These are phyloP conservation scores for Hortiboletus campestris DNA, from an alignment of 768 basidiomycete species.

Conservation along the genomic window DNA sequence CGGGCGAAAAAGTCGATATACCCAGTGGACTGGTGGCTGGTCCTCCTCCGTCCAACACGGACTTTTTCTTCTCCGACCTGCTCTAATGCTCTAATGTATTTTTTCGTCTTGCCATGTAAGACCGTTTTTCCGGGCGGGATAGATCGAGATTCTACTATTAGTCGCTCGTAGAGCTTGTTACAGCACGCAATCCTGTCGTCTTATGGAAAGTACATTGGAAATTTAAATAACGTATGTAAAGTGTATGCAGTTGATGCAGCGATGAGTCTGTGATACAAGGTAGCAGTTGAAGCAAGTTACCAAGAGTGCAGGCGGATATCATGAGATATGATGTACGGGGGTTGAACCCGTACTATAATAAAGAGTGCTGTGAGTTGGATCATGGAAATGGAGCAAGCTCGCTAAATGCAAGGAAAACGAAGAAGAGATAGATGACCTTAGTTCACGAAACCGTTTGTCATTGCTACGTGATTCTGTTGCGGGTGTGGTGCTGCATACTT, in stretches of 20 bases:
- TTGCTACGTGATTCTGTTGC: conserved; percentile 29
- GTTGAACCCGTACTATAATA: conserved; percentile 76
- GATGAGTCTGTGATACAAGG: conserved; percentile 21
- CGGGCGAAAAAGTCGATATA: conserved; percentile 87
- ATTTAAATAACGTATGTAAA: conserved; percentile 4
- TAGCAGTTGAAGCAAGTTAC: conserved; percentile 28
- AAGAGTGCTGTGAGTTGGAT: conserved; percentile 31
- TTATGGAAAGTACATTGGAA: conserved; percentile 17
- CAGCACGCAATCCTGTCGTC: conserved; percentile 16
- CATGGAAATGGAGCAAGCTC: conserved; percentile 7
- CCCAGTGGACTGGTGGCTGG: conserved; percentile 78
- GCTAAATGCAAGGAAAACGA: neutral
- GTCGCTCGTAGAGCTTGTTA: conserved; percentile 22
- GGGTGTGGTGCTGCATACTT: conserved; percentile 47
- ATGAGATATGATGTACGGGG: conserved; percentile 53
- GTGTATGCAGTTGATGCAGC: conserved; percentile 62
- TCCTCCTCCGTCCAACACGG: conserved; percentile 72
- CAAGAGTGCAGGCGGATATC: conserved; percentile 18
- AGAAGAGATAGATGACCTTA: conserved; percentile 1
- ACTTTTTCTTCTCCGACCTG: conserved; percentile 83
- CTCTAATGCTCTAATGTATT: conserved; percentile 20
- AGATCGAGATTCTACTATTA: conserved; percentile 21
- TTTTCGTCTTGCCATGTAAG: neutral
- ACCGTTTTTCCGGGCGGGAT: neutral
- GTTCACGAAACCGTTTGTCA: conserved; percentile 39